phyloP scores from a whole-genome alignment of 495 filamentous ascomycete species.

The Penicillium simplicissimum region DNA sequence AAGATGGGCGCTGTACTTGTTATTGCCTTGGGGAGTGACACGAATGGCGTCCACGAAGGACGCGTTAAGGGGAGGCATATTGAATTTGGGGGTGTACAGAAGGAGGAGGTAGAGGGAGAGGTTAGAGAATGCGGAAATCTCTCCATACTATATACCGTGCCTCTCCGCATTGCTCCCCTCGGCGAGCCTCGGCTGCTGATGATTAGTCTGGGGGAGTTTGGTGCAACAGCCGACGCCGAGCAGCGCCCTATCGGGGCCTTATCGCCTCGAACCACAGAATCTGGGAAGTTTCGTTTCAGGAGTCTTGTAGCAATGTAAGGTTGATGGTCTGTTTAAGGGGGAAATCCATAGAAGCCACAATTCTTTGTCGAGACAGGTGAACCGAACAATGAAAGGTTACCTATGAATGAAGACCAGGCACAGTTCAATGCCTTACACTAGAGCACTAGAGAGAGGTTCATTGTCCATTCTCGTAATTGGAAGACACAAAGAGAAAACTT shows the following conservation, averaged over 20 bases:
- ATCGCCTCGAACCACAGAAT: not conserved
- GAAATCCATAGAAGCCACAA: not conserved
- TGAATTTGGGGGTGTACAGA: not conserved
- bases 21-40: slow-evolving; percentile 54
- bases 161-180: slow-evolving; percentile 9
- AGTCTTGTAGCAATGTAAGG: not conserved
- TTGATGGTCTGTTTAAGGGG: not conserved
- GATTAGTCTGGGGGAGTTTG: not conserved
- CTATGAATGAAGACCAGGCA: no score
- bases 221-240: slow-evolving; percentile 2
- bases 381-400: no score
- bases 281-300: not conserved
- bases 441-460: no score
- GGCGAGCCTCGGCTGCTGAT: slow-evolving; percentile 11
- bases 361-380: no score
- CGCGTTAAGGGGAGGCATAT: slow-evolving; percentile 26
- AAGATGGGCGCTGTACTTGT: slow-evolving; percentile 62
- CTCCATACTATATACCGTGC: not conserved
- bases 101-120: not conserved
- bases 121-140: not conserved
- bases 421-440: no score
- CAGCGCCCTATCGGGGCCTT: not conserved
- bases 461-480: no score
- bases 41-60: slow-evolving; percentile 60
- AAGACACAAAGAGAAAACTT: no score